phyloP scores from a whole-genome alignment of 1,284 basidiomycete species.

The Phlebopus sp. region DNA sequence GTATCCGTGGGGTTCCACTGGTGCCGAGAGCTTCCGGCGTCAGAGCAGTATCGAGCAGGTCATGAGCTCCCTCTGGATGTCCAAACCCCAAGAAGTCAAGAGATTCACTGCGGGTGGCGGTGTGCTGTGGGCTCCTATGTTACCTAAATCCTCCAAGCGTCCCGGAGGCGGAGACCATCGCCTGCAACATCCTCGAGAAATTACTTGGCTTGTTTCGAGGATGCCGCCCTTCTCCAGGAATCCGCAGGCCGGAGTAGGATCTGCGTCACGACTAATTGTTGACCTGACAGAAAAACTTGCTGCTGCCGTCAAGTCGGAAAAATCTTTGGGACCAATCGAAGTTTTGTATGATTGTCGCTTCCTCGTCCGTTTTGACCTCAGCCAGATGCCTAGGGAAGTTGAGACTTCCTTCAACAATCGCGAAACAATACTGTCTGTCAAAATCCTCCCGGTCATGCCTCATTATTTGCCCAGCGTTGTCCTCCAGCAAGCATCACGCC shows the following conservation, averaged over 20 bases:
- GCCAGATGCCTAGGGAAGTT: slow-evolving; percentile 35
- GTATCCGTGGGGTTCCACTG: slow-evolving; percentile 67
- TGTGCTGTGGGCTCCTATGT: slow-evolving; percentile 60
- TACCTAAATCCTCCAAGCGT: slow-evolving; percentile 21
- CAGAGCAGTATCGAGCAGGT: slow-evolving; percentile 45
- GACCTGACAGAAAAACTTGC: slow-evolving; percentile 39
- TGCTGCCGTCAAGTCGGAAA: slow-evolving; percentile 2
- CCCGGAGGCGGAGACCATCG: slow-evolving; percentile 27
- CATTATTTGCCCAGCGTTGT: slow-evolving; percentile 52
- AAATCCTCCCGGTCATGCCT: slow-evolving; percentile 36
- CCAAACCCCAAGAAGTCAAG: slow-evolving; percentile 18
- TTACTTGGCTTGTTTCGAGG: slow-evolving; percentile 32
- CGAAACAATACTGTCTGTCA: slow-evolving; percentile 23
- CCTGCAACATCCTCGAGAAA: slow-evolving; percentile 15
- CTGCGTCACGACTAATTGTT: slow-evolving; percentile 21
- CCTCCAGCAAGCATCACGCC: slow-evolving; percentile 16
- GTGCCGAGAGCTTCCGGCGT: slow-evolving; percentile 56
- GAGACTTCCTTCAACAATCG: slow-evolving; percentile 13
- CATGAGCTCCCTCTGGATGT: slow-evolving; percentile 43
- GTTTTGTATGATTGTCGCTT: slow-evolving; percentile 62
- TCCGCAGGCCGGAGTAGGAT: slow-evolving; percentile 22
- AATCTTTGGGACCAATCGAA: slow-evolving; percentile 26
- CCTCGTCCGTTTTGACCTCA: slow-evolving; percentile 44
- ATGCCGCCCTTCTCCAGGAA: slow-evolving; percentile 29
- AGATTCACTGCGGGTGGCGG: slow-evolving; percentile 51